Evolutionary conservation across 768 basidiomycete species (phyloP).

Genomic region (Tylopilus felleus): DNA sequence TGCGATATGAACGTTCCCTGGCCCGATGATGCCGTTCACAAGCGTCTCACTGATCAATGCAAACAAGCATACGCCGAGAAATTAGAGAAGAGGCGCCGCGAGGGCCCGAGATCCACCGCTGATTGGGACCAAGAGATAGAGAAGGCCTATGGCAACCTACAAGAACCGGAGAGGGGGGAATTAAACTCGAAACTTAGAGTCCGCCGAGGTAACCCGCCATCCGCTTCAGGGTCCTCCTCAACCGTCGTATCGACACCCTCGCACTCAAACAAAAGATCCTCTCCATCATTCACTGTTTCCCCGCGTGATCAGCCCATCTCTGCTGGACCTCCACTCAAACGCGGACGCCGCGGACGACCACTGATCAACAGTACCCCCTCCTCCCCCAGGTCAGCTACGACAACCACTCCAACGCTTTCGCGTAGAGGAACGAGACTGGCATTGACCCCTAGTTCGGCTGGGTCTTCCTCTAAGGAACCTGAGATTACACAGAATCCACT

Average conservation of each 20-base stretch:
- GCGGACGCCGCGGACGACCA: constrained; percentile 5
- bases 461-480: constrained; percentile 10
- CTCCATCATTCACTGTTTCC: constrained; percentile 10
- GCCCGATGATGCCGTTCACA: constrained; percentile 42
- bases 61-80: constrained; percentile 49
- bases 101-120: constrained; percentile 7
- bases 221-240: constrained; percentile 9
- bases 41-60: constrained; percentile 41
- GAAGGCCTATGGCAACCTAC: constrained; percentile 7
- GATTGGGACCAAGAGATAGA: constrained; percentile 31
- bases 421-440: constrained; percentile 1
- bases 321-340: constrained; percentile 6
- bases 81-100: constrained; percentile 16
- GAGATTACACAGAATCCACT: constrained; percentile 1
- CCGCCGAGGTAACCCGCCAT: constrained; percentile 12
- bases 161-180: constrained; percentile 29
- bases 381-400: constrained; percentile 4
- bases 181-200: constrained; percentile 20
- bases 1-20: constrained; percentile 39
- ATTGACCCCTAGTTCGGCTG: constrained; percentile 12
- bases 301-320: constrained; percentile 16
- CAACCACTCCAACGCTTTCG: background rate
- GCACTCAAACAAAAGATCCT: constrained; percentile 2
- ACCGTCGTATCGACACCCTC: constrained; percentile 3
- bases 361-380: constrained; percentile 7